Evolutionary conservation across 805 yeast genomes (phyloP).

Genomic region (Candida piceae): DNA sequence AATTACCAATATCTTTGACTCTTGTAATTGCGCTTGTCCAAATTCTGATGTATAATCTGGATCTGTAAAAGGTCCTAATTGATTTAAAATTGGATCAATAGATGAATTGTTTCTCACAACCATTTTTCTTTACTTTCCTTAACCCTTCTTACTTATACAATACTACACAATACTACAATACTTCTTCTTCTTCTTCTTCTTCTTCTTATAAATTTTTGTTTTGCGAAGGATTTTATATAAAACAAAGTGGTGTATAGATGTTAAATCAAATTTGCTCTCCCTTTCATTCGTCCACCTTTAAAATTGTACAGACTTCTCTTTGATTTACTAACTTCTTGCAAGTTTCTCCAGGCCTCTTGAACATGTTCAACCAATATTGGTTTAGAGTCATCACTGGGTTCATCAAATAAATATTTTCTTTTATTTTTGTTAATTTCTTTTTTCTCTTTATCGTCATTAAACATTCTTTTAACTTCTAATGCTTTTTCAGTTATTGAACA

Average conservation of each 20-base stretch:
- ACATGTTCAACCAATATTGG: slow-evolving; percentile 80
- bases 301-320: slow-evolving; percentile 66
- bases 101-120: slow-evolving; percentile 1
- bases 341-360: slow-evolving; percentile 81
- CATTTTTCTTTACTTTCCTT: no score
- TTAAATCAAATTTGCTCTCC: slow-evolving; percentile 46
- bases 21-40: slow-evolving; percentile 14
- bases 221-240: no score
- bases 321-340: slow-evolving; percentile 54
- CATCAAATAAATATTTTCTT: slow-evolving; percentile 69
- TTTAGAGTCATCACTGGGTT: slow-evolving; percentile 76
- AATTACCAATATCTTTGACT: slow-evolving; percentile 38
- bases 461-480: slow-evolving; percentile 55
- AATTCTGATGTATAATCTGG: slow-evolving; percentile 23
- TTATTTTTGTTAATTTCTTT: slow-evolving; percentile 32
- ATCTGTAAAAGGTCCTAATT: slow-evolving; percentile 29
- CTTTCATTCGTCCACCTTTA: slow-evolving; percentile 59
- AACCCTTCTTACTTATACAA: no score
- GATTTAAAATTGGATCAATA: slow-evolving; percentile 9
- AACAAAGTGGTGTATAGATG: background rate
- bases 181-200: background rate
- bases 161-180: no score
- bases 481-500: slow-evolving; percentile 94
- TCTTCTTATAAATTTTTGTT: background rate
- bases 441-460: slow-evolving; percentile 41